Conservation (phyloP, 2,329 filamentous ascomycete genomes). For the Ophiocordyceps camponoti-floridani region DNA sequence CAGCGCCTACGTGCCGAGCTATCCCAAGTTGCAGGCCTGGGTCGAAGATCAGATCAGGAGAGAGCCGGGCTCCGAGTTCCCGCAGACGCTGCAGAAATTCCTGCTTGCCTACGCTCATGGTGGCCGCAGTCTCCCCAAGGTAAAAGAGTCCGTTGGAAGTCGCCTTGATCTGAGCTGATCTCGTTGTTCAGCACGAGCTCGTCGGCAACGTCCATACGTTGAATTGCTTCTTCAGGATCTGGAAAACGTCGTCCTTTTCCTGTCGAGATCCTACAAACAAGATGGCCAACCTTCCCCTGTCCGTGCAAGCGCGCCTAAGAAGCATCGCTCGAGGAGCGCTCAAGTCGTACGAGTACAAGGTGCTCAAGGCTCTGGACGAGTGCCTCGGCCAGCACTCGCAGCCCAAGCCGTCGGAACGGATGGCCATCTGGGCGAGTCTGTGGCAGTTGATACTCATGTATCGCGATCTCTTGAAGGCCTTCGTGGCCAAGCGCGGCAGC, state of each 20-base stretch:
- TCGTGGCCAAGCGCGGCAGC: constrained; percentile 11
- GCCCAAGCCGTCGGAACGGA: constrained; percentile 18
- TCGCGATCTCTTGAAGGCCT: constrained; percentile 19
- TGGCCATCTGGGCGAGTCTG: constrained; percentile 28
- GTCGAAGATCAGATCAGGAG: constrained; percentile 18
- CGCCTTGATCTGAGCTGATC: constrained; percentile 2
- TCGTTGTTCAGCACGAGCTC: constrained; percentile 17
- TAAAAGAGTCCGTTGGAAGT: constrained; percentile 6
- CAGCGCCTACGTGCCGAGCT: constrained; percentile 17
- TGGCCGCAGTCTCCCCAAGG: constrained; percentile 19
- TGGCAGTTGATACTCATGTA: constrained; percentile 33
- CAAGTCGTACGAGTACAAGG: constrained; percentile 18
- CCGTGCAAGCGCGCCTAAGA: constrained; percentile 21
- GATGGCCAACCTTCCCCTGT: constrained; percentile 17
- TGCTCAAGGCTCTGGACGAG: constrained; percentile 21
- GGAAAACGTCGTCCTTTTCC: constrained; percentile 23
- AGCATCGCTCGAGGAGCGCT: constrained; percentile 20
- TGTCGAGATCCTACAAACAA: constrained; percentile 20
- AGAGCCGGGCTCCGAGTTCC: constrained; percentile 15
- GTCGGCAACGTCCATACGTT: constrained; percentile 25
- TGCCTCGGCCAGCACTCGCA: constrained; percentile 19
- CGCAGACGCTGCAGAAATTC: constrained; percentile 17
- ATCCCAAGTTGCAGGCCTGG: constrained; percentile 17
- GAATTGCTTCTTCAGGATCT: constrained; percentile 32
- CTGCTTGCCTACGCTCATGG: constrained; percentile 17